phyloP scores from a whole-genome alignment of 192 early-diverging fungal species.

The Backusella tarrabulga region DNA sequence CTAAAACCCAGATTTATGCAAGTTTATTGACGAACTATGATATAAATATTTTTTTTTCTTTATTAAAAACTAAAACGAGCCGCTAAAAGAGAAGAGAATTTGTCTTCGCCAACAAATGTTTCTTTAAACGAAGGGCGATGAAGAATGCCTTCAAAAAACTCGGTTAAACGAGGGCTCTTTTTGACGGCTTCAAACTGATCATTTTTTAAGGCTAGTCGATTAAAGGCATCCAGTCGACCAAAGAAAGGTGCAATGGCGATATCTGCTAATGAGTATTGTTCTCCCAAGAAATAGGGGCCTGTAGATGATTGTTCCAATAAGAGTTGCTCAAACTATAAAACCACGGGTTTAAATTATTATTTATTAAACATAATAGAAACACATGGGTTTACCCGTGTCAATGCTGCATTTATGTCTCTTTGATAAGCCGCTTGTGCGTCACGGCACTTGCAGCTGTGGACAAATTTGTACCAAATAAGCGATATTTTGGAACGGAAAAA shows the following conservation, averaged over 20 bases:
- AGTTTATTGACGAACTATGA: too few species aligned
- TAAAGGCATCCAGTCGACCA: conserved; percentile 25
- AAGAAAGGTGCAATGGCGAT: conserved; percentile 44
- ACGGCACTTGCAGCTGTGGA: conserved; percentile 21
- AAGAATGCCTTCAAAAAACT: conserved; percentile 10
- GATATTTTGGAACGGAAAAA: conserved; percentile 32
- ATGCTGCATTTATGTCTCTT: conserved; percentile 24
- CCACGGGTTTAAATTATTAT: too few species aligned
- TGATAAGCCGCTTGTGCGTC: conserved; percentile 16
- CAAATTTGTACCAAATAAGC: conserved; percentile 27
- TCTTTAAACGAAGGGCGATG: background rate
- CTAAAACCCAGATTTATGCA: too few species aligned
- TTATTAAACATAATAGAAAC: too few species aligned
- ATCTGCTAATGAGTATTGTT: conserved; percentile 47
- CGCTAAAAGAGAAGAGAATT: background rate
- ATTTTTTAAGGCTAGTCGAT: background rate
- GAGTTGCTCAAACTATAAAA: background rate
- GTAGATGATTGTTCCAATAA: too few species aligned
- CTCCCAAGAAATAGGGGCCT: conserved; percentile 24
- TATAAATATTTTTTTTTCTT: background rate
- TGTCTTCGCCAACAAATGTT: background rate
- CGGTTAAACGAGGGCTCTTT: background rate
- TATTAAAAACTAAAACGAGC: background rate
- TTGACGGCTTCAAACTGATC: conserved; percentile 2
- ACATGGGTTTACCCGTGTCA: background rate